Conservation (phyloP, 176 grass and related monocot genomes). For the Carex kokanica region DNA sequence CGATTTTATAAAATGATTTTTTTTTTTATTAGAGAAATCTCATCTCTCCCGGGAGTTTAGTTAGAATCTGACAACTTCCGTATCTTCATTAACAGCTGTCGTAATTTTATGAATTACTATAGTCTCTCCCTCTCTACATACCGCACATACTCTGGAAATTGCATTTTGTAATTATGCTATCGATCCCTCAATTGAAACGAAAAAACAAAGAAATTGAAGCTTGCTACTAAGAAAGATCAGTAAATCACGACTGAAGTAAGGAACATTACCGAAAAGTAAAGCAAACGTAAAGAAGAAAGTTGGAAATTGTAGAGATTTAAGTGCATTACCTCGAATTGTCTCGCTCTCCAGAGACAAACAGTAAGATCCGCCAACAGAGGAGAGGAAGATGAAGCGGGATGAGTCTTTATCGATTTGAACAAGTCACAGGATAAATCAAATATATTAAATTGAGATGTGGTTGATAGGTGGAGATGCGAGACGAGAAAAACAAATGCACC, state of each 20-base stretch:
- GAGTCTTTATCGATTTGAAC: conserved; percentile 3
- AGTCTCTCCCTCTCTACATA: neutral
- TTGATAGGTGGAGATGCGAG: conserved; percentile 8
- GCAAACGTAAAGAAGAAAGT: neutral
- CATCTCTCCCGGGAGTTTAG: neutral
- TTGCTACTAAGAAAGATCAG: neutral
- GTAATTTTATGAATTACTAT: neutral
- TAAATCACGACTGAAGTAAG: neutral
- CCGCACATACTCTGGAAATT: conserved; percentile 1
- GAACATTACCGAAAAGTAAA: neutral
- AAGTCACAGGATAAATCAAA: conserved; percentile 29
- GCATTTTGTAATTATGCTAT: neutral
- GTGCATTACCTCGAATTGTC: conserved; percentile 14
- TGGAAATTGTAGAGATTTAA: conserved; percentile 10
- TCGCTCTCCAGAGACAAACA: neutral
- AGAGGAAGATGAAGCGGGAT: neutral
- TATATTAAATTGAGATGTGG: conserved; percentile 24
- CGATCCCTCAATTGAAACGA: conserved; percentile 7
- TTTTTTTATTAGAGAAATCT: neutral
- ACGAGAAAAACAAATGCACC: conserved; percentile 3
- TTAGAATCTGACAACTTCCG: neutral
- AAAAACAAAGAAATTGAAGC: neutral
- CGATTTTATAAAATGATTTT: neutral
- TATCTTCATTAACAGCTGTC: neutral
- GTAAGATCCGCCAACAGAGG: conserved; percentile 11